Conservation (phyloP, 441 rosid genomes). For the Erysimum pusillum region DNA sequence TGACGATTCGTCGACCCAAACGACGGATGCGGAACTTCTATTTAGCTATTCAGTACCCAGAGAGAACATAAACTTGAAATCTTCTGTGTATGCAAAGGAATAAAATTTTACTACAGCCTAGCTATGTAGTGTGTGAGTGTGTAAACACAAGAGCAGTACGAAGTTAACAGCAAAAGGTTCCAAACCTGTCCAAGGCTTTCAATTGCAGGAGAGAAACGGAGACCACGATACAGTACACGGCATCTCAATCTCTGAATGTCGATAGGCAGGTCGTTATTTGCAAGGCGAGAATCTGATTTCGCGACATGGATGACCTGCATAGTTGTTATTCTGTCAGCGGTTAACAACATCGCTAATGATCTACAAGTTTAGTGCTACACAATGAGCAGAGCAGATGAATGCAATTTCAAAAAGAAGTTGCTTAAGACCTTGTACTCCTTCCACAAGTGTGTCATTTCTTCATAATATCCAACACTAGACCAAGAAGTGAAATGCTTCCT, state of each 20-base stretch:
- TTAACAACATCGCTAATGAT: slow-evolving; percentile 1
- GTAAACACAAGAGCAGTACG: slow-evolving; percentile 9
- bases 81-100: slow-evolving; percentile 19
- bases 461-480: slow-evolving; percentile 81
- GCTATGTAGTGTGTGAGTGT: slow-evolving; percentile 12
- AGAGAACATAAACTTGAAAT: slow-evolving; percentile 5
- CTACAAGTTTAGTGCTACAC: neutral
- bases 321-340: slow-evolving; percentile 16
- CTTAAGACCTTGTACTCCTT: slow-evolving; percentile 68
- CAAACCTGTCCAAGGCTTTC: slow-evolving; percentile 91
- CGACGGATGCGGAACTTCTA: neutral
- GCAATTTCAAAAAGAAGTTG: neutral
- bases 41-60: neutral
- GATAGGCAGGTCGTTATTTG: slow-evolving; percentile 88
- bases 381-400: neutral
- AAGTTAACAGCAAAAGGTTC: slow-evolving; percentile 36
- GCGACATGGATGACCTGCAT: slow-evolving; percentile 87
- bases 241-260: slow-evolving; percentile 93
- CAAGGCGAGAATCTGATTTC: slow-evolving; percentile 97
- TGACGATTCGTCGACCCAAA: neutral
- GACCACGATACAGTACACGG: slow-evolving; percentile 78
- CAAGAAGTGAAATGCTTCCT: slow-evolving; percentile 93
- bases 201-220: slow-evolving; percentile 79
- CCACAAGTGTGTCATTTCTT: slow-evolving; percentile 81
- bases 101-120: neutral